phyloP scores from a whole-genome alignment of 345 rosid genomes.

The Hibiscus tridactylites region DNA sequence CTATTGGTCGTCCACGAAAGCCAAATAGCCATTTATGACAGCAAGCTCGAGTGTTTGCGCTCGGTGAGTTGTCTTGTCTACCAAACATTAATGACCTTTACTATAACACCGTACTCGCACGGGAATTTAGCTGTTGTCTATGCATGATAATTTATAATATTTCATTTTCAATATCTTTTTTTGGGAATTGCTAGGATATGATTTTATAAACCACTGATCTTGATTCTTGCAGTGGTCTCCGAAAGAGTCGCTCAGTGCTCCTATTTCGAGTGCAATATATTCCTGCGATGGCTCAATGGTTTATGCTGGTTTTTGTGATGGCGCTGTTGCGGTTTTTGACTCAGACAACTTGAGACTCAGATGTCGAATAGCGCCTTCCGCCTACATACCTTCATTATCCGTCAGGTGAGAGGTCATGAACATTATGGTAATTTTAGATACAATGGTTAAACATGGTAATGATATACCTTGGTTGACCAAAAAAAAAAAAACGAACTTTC shows the following conservation, averaged over 20 bases:
- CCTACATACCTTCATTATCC: neutral
- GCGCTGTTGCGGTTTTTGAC: conserved; percentile 48
- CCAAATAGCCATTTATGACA: conserved; percentile 27
- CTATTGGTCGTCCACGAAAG: conserved; percentile 26
- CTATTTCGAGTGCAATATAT: conserved; percentile 44
- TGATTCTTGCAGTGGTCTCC: conserved; percentile 39
- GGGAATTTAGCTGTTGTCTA: neutral
- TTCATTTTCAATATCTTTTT: neutral
- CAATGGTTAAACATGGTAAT: neutral
- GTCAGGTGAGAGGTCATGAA: conserved; percentile 17
- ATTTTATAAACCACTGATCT: neutral
- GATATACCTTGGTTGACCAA: neutral
- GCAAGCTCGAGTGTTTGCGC: conserved; percentile 20
- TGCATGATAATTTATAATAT: neutral
- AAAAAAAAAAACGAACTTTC: neutral
- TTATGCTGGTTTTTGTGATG: conserved; percentile 22
- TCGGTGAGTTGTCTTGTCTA: conserved; percentile 17
- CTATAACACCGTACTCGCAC: no score
- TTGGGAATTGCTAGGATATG: neutral
- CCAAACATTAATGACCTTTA: no score
- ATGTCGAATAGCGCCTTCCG: conserved; percentile 6
- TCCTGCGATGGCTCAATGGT: conserved; percentile 36
- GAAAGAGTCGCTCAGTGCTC: conserved; percentile 35
- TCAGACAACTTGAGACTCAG: conserved; percentile 36
- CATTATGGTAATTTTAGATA: neutral